phyloP scores from a whole-genome alignment of 495 filamentous ascomycete species.

The Neurospora tetraspora region DNA sequence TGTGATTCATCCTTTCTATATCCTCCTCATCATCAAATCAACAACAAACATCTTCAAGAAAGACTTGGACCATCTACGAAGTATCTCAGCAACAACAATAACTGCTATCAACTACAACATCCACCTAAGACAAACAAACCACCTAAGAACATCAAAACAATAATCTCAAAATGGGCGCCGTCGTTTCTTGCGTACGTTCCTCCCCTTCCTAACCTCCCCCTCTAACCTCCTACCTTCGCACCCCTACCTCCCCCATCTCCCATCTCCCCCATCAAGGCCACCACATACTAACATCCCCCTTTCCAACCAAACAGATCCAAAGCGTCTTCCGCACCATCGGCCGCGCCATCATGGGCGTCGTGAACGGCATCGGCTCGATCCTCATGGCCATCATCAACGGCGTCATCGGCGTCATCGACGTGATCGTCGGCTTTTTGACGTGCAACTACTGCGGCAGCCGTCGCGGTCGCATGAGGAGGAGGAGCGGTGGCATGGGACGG shows the following conservation, averaged over 20 bases:
- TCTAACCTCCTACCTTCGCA: background rate
- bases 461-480: constrained; percentile 13
- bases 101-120: constrained; percentile 4
- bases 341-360: constrained; percentile 71
- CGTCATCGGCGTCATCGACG: constrained; percentile 66
- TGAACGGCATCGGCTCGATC: constrained; percentile 63
- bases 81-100: constrained; percentile 1
- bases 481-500: constrained; percentile 15
- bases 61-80: constrained; percentile 2
- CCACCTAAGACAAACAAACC: constrained; percentile 7
- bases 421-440: constrained; percentile 79
- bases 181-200: constrained; percentile 83
- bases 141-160: constrained; percentile 7
- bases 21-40: constrained; percentile 2
- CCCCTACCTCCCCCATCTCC: background rate
- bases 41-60: background rate
- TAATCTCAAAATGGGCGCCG: constrained; percentile 72
- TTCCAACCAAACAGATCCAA: constrained; percentile 48
- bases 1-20: background rate
- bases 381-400: constrained; percentile 70
- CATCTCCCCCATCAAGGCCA: background rate
- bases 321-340: constrained; percentile 78
- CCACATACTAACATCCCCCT: constrained; percentile 7
- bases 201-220: background rate
- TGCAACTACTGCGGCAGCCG: constrained; percentile 48